Conservation (phyloP, 192 early-diverging fungal species). For the Backusella liffmaniae region DNA sequence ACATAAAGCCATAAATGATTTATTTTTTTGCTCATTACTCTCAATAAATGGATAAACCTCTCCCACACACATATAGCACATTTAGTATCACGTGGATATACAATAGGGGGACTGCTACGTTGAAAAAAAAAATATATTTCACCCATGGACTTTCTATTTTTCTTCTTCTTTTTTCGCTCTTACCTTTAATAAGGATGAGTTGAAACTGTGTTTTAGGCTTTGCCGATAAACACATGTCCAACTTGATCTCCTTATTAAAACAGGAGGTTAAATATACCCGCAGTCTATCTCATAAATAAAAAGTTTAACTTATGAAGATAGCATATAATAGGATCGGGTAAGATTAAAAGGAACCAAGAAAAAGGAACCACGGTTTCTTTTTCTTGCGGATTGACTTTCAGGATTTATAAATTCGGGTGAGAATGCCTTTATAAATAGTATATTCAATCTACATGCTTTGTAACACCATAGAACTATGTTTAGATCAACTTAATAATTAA, state of each 20-base stretch:
- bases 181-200: not conserved
- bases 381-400: not conserved
- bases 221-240: not conserved
- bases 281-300: not conserved
- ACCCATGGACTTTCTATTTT: not conserved
- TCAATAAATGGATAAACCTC: too few relatives aligned
- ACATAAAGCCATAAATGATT: too few relatives aligned
- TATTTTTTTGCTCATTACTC: too few relatives aligned
- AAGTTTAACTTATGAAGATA: not conserved
- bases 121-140: not conserved
- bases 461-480: not conserved
- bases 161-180: not conserved
- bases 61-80: too few relatives aligned
- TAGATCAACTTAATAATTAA: not conserved
- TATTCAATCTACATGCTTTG: constrained; percentile 4
- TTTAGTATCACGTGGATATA: not conserved
- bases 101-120: not conserved
- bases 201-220: not conserved
- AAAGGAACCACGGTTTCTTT: not conserved
- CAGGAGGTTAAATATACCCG: not conserved
- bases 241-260: not conserved
- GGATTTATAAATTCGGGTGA: constrained; percentile 2
- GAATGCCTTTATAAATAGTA: constrained; percentile 3
- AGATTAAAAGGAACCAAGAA: constrained; percentile 8
- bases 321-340: not conserved